These are phyloP conservation scores for Gossypium trilobum DNA, from an alignment of 441 rosid genomes.

Conservation along the genomic window DNA sequence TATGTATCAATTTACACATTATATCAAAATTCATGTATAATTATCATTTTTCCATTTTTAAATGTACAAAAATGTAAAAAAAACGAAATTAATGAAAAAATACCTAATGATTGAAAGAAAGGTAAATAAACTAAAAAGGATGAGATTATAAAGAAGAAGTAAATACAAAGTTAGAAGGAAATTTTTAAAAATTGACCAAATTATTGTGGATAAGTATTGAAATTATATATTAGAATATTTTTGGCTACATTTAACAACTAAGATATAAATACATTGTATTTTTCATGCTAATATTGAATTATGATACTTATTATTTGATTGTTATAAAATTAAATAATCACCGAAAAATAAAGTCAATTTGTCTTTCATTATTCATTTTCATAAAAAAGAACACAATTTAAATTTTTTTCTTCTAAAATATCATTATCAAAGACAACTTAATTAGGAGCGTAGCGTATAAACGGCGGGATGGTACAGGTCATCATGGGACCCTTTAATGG, in stretches of 20 bases:
- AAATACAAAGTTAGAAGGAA: too few species aligned
- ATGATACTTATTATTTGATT: neutral
- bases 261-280: neutral
- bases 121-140: too few species aligned
- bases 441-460: neutral
- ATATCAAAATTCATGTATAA: too few species aligned
- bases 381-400: neutral
- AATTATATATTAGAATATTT: too few species aligned
- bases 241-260: neutral
- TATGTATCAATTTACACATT: too few species aligned
- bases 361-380: neutral
- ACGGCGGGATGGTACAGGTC: neutral
- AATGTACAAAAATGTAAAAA: too few species aligned
- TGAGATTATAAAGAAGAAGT: too few species aligned
- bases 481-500: neutral
- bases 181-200: too few species aligned
- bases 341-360: neutral
- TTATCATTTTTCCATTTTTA: too few species aligned
- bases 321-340: constrained; percentile 1
- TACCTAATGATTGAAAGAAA: too few species aligned
- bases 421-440: neutral
- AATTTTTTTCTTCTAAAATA: neutral
- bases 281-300: neutral
- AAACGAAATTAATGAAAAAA: too few species aligned
- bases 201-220: too few species aligned